A percentile compares a stretch with the other conserved stretches of the same genome.
Conservation (phyloP, 1,284 basidiomycete species). For the Schizopora paradoxa region DNA sequence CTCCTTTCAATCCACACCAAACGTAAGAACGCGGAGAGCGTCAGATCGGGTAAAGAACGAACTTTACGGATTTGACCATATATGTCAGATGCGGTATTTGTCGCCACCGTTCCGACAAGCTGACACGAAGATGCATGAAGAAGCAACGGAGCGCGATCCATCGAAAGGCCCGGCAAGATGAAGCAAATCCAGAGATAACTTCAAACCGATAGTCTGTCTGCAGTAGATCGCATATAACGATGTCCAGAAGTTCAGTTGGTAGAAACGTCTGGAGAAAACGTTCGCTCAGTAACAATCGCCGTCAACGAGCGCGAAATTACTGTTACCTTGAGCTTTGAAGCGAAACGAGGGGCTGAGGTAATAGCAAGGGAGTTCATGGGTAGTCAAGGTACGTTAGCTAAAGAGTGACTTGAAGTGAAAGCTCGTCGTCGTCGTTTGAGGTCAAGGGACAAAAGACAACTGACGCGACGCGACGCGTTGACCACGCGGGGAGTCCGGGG, state of each 20-base stretch:
- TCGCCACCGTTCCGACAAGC: constrained; percentile 11
- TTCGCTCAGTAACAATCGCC: no score
- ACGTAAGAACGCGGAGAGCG: neutral
- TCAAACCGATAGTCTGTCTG: constrained; percentile 7
- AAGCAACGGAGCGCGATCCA: constrained; percentile 12
- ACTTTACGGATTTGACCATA: constrained; percentile 12
- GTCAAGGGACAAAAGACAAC: no score
- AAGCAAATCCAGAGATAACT: constrained; percentile 15
- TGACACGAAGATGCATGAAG: constrained; percentile 11
- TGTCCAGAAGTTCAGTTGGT: constrained; percentile 17
- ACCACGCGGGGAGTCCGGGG: no score
- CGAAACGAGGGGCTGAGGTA: no score
- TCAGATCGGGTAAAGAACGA: neutral
- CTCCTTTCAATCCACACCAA: constrained; percentile 2
- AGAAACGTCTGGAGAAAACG: constrained; percentile 1
- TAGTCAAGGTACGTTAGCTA: no score
- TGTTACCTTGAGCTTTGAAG: no score
- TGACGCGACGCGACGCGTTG: no score
- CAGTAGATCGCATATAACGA: constrained; percentile 7
- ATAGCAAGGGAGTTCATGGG: no score
- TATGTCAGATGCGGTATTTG: constrained; percentile 12
- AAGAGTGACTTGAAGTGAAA: no score
- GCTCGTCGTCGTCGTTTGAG: no score
- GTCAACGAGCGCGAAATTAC: no score
- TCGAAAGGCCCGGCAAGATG: constrained; percentile 13